A percentile compares a stretch with the other conserved stretches of the same genome.
Conservation (phyloP, 2,329 filamentous ascomycete species). For the Penicillium sp. region DNA sequence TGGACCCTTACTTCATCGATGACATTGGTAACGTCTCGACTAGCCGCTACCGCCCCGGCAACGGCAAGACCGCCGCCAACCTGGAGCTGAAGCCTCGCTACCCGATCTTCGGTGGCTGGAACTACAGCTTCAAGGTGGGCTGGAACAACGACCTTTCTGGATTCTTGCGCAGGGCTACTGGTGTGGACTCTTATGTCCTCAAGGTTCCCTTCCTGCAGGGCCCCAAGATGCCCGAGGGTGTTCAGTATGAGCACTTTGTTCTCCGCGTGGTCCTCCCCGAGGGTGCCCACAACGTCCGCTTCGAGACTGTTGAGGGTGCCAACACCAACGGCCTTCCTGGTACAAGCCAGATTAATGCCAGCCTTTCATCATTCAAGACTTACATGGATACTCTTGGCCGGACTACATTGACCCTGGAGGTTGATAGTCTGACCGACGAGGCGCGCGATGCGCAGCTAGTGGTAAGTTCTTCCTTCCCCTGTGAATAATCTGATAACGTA, state of each 20-base stretch:
- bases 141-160: slow-evolving; percentile 86
- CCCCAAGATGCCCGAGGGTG: slow-evolving; percentile 78
- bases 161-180: slow-evolving; percentile 65
- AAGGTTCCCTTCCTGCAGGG: slow-evolving; percentile 93
- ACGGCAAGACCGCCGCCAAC: slow-evolving; percentile 54
- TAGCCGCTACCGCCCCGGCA: slow-evolving; percentile 70
- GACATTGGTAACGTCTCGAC: slow-evolving; percentile 97
- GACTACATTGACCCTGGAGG: slow-evolving; percentile 76
- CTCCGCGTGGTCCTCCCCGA: slow-evolving; percentile 87
- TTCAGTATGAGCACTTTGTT: slow-evolving; percentile 80
- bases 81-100: slow-evolving; percentile 92
- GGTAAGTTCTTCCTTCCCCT: slow-evolving; percentile 37
- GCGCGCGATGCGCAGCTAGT: slow-evolving; percentile 79
- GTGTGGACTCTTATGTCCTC: slow-evolving; percentile 73
- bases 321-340: slow-evolving; percentile 68
- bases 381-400: slow-evolving; percentile 94
- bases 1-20: slow-evolving; percentile 91
- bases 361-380: slow-evolving; percentile 71
- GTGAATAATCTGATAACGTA: not conserved
- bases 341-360: slow-evolving; percentile 51
- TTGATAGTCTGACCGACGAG: slow-evolving; percentile 87
- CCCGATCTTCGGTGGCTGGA: slow-evolving; percentile 97
- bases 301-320: slow-evolving; percentile 75
- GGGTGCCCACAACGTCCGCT: slow-evolving; percentile 65
- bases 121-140: slow-evolving; percentile 93